Base-by-base conservation (phyloP, 2,329 filamentous ascomycete species). In the Botrytis galanthina region DNA sequence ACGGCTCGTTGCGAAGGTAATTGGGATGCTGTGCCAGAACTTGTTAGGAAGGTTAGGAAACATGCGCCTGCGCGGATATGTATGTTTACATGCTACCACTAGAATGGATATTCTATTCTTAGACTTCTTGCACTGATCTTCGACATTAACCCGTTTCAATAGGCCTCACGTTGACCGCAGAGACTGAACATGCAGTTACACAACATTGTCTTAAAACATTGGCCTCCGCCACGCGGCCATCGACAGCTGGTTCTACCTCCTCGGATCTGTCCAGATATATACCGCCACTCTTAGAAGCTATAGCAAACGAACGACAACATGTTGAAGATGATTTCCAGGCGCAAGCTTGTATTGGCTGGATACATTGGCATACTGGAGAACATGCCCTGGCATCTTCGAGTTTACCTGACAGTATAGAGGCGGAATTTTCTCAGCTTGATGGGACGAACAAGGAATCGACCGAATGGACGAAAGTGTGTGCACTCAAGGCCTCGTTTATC, bases 41-140 rank as follows among this genome's bases (percentile, higher is more conserved):
- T 97, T 76, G 91, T 96, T 79, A 90, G 95, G 82, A 99, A 99
- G 84, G 88, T 98, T 80, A 92, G 92, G 80, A 98, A 99, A 83
- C 95, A 99, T 87, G 93, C 94, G 78, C 92, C 94, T 59, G 89
- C 93, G 75, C 89, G 93, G 82, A 89, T 89, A 83, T 97, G 95
- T 98, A 91, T 79, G 89, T 81, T 73, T 42, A 37, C 5, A 63
- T 32, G 48, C n/a, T 22, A 26, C 42, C n/a, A 48, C 44, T n/a
- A 26, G 26, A 60, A 29, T 68, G 16, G 9, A 68, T 26, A 26
- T 42, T 42, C 4, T 32, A 57, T 39, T 71, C 60, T 35, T 39
- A 63, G 37, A 46, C 32, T 71, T 16, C 46, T 60, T 37, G 37
- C 57, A 44, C 42, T 32, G 63, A 60, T 48, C 20, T 14, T 61